Base-by-base conservation (phyloP, 495 filamentous ascomycete species). In the Neurospora sp. region DNA sequence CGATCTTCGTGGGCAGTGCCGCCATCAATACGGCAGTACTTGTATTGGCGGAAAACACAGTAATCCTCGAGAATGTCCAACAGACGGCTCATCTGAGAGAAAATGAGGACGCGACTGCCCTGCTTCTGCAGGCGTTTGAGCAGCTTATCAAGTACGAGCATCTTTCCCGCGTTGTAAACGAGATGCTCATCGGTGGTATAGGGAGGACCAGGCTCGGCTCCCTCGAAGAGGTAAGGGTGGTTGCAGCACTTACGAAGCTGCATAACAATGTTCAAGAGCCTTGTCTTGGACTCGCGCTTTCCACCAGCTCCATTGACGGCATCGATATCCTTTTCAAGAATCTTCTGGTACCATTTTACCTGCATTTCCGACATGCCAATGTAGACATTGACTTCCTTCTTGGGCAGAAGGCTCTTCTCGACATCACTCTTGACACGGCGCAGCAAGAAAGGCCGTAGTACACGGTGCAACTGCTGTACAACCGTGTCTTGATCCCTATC, bases 281-380 rank as follows among this genome's bases (percentile, higher is more conserved):
- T 90, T 6, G 96, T 98, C 84, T 99, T 99, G n/a, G 95, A 97
- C 80, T 99, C 96, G 70, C 92, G 90, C 82, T 97, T 98, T 27
- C 96, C 96, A 71, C 90, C 93, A 38, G 96, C 96, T 65, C 96
- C 96, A 76, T 99, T 99, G 74, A 99, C 96, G 14, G 96, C 96
- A 77, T 98, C 96, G 71, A 99, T 99, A 79, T 99, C 96, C 82
- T 98, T 98, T 81, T 98, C 96, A 5, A 99, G 85, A 75, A 99
- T 98, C 83, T 97, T 98, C 81, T 98, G 90, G 76, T 99, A 99
- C 96, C 96, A 99, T 78, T 94, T 97, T 69, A 97, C 90, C 81
- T 99, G 96, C 96, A 99, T 99, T 37, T 97, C 94, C 3, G 96
- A 91, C 96, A 99, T 98, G 73, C 95, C 96, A 73, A 98, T 93